These are phyloP conservation scores for Ceriops zippeliana DNA, from an alignment of 345 rosid species.

Conservation along the genomic window DNA sequence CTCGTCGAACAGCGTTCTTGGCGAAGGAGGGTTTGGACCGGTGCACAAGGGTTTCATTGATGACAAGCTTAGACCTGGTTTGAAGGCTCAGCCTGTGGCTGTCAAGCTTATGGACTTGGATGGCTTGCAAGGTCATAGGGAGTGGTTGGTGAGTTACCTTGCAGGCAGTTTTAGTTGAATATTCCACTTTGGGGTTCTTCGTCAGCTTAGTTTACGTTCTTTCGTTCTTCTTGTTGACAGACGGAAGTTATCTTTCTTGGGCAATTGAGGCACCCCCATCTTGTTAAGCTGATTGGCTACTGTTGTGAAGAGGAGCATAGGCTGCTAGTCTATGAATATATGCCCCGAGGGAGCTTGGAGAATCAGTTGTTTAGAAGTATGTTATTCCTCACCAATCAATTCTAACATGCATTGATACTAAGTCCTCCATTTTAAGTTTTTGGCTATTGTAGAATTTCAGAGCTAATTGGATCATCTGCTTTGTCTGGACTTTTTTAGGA, in stretches of 20 bases:
- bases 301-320: slow-evolving; percentile 90
- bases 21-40: slow-evolving; percentile 91
- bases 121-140: slow-evolving; percentile 82
- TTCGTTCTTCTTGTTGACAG: slow-evolving; percentile 29
- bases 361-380: slow-evolving; percentile 83
- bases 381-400: slow-evolving; percentile 1
- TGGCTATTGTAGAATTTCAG: background rate
- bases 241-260: slow-evolving; percentile 84
- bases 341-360: slow-evolving; percentile 95
- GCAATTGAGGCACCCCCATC: slow-evolving; percentile 70
- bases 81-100: slow-evolving; percentile 85
- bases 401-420: background rate
- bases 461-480: background rate
- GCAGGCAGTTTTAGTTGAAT: background rate
- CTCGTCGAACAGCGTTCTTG: slow-evolving; percentile 62
- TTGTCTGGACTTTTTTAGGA: slow-evolving; percentile 35
- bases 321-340: slow-evolving; percentile 75
- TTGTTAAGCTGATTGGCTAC: slow-evolving; percentile 83
- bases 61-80: slow-evolving; percentile 76
- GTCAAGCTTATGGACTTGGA: slow-evolving; percentile 77
- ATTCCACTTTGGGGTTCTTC: background rate
- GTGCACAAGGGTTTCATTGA: slow-evolving; percentile 89
- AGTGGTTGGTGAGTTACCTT: slow-evolving; percentile 72
- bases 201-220: background rate
- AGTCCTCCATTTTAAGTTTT: background rate